Evolutionary conservation across 345 rosid genomes (phyloP).

Genomic region (Streptanthus diversifolius): DNA sequence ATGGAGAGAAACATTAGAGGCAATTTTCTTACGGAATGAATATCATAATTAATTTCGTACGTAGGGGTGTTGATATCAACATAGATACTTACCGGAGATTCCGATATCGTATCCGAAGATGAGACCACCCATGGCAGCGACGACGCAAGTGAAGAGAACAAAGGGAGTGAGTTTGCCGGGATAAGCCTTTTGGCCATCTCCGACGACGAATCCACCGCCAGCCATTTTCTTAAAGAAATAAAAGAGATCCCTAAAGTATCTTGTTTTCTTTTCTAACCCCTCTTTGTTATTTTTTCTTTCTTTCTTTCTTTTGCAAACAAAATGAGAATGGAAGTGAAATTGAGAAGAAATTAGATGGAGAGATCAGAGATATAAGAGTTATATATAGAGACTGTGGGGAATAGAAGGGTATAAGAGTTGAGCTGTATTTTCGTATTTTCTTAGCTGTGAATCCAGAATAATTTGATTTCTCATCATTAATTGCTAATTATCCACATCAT

Average conservation of each 20-base stretch:
- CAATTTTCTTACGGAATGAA: not conserved
- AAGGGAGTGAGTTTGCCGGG: constrained; percentile 82
- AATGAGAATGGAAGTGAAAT: not conserved
- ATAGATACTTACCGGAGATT: constrained; percentile 59
- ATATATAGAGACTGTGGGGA: constrained; percentile 27
- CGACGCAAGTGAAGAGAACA: constrained; percentile 72
- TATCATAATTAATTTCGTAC: not conserved
- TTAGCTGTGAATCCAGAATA: constrained; percentile 22
- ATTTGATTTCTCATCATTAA: not conserved
- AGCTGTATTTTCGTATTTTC: constrained; percentile 26
- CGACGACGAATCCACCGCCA: constrained; percentile 51
- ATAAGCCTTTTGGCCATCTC: constrained; percentile 52
- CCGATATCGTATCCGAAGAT: constrained; percentile 97
- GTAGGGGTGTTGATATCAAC: not conserved
- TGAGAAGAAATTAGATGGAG: constrained; percentile 7
- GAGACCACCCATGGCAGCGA: constrained; percentile 99
- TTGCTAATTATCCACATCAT: constrained; percentile 27
- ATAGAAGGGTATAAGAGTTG: constrained; percentile 7
- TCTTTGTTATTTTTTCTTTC: not conserved
- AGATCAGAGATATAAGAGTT: constrained; percentile 14
- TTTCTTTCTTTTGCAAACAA: not conserved
- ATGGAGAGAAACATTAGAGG: not conserved
- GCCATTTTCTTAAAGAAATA: constrained; percentile 39
- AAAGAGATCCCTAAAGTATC: not conserved
- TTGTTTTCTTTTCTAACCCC: not conserved